These are phyloP conservation scores for Allodekkera sacchari DNA, from an alignment of 805 yeast genomes.

Conservation along the genomic window DNA sequence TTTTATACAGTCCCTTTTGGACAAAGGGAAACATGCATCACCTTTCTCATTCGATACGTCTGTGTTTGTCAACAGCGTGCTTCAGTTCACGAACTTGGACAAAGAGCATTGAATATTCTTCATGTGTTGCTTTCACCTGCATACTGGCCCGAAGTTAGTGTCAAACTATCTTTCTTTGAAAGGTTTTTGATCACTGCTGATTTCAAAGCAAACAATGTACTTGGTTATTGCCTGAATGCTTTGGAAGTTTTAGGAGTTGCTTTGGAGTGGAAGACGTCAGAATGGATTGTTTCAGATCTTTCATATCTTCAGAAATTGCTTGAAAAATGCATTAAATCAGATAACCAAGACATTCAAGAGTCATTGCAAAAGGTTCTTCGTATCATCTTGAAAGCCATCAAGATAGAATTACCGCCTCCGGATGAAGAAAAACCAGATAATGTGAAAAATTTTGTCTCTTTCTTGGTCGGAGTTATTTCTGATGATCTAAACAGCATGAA, in stretches of 20 bases:
- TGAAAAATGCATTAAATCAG: conserved; percentile 74
- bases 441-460: conserved; percentile 49
- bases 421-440: conserved; percentile 56
- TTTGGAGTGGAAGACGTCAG: conserved; percentile 63
- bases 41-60: conserved; percentile 78
- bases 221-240: conserved; percentile 83
- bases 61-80: conserved; percentile 83
- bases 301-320: conserved; percentile 62
- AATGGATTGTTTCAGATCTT: conserved; percentile 73
- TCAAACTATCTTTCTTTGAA: conserved; percentile 81
- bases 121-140: conserved; percentile 63
- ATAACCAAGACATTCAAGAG: conserved; percentile 81
- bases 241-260: conserved; percentile 82
- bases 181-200: conserved; percentile 77
- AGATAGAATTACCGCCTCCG: conserved; percentile 30
- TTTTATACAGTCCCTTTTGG: conserved; percentile 60
- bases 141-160: conserved; percentile 85
- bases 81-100: conserved; percentile 74
- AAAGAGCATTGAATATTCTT: conserved; percentile 70
- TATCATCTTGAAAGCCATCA: conserved; percentile 61
- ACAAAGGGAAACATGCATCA: conserved; percentile 83
- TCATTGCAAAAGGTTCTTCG: conserved; percentile 68
- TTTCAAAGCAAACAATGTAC: conserved; percentile 52
- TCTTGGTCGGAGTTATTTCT: conserved; percentile 59
- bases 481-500: conserved; percentile 68